Evolutionary conservation across 2,329 filamentous ascomycete species (phyloP).

Genomic region (Metarhizium guizhouense): DNA sequence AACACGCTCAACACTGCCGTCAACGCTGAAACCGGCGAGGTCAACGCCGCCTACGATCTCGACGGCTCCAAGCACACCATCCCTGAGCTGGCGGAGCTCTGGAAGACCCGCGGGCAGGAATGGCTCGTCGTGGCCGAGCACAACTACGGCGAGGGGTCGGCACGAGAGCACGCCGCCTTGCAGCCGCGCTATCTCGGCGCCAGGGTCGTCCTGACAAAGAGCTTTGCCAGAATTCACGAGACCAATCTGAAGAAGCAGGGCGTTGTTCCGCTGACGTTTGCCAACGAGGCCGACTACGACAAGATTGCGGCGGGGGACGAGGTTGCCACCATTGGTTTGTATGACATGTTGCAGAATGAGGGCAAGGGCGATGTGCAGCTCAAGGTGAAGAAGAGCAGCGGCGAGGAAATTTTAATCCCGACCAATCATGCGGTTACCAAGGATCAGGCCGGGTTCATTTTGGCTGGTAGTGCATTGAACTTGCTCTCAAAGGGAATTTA

Average conservation of each 20-base stretch:
- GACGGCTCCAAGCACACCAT: constrained; percentile 69
- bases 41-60: constrained; percentile 84
- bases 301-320: constrained; percentile 73
- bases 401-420: constrained; percentile 58
- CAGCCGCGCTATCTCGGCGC: constrained; percentile 88
- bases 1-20: constrained; percentile 95
- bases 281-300: constrained; percentile 80
- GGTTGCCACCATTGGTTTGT: constrained; percentile 73
- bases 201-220: constrained; percentile 74
- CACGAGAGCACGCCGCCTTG: constrained; percentile 80
- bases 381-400: constrained; percentile 51
- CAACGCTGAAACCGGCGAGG: constrained; percentile 86
- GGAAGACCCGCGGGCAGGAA: constrained; percentile 64
- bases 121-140: constrained; percentile 97
- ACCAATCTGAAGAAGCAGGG: constrained; percentile 97
- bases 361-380: constrained; percentile 72
- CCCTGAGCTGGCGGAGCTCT: constrained; percentile 75
- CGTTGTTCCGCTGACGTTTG: constrained; percentile 88
- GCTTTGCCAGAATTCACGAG: constrained; percentile 87
- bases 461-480: constrained; percentile 91
- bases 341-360: constrained; percentile 68
- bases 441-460: constrained; percentile 86
- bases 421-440: constrained; percentile 83
- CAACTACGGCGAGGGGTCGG: constrained; percentile 91
- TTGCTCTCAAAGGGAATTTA: constrained; percentile 57